These are phyloP conservation scores for Talaromyces sp. DNA, from an alignment of 2,329 filamentous ascomycete genomes.

Conservation along the genomic window DNA sequence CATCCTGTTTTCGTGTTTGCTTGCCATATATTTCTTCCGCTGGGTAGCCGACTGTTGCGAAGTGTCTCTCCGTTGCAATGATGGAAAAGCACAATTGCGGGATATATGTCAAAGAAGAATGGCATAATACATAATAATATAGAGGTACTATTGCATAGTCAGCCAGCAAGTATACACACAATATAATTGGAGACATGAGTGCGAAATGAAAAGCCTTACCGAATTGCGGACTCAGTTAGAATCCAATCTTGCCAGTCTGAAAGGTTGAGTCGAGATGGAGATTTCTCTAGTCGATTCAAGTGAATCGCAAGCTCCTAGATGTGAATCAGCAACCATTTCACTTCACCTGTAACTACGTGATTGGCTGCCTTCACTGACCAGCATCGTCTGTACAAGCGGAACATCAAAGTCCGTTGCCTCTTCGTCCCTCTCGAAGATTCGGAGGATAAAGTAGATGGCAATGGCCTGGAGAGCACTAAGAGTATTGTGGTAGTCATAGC, in stretches of 20 bases:
- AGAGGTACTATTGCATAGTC: background rate
- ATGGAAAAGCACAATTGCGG: slow-evolving; percentile 7
- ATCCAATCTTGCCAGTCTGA: slow-evolving; percentile 12
- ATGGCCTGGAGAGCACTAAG: slow-evolving; percentile 13
- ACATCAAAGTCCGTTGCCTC: slow-evolving; percentile 14
- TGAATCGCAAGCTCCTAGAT: slow-evolving; percentile 3
- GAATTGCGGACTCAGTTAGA: background rate
- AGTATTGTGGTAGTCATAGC: background rate
- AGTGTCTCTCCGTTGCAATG: background rate
- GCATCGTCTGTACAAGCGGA: slow-evolving; percentile 11
- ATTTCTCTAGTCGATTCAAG: background rate
- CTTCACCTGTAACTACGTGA: background rate
- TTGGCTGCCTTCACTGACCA: background rate
- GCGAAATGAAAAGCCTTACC: background rate
- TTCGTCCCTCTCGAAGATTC: slow-evolving; percentile 9
- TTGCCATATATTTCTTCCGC: slow-evolving; percentile 9
- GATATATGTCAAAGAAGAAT: background rate
- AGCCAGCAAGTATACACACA: background rate
- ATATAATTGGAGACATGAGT: background rate
- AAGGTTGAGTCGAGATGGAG: background rate
- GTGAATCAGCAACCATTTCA: background rate
- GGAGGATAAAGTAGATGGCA: slow-evolving; percentile 12
- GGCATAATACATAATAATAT: slow-evolving; percentile 4
- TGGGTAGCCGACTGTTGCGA: background rate
- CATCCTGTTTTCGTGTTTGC: background rate